Evolutionary conservation across 2,329 filamentous ascomycete species (phyloP).

Genomic region (Curvularia spicifera): DNA sequence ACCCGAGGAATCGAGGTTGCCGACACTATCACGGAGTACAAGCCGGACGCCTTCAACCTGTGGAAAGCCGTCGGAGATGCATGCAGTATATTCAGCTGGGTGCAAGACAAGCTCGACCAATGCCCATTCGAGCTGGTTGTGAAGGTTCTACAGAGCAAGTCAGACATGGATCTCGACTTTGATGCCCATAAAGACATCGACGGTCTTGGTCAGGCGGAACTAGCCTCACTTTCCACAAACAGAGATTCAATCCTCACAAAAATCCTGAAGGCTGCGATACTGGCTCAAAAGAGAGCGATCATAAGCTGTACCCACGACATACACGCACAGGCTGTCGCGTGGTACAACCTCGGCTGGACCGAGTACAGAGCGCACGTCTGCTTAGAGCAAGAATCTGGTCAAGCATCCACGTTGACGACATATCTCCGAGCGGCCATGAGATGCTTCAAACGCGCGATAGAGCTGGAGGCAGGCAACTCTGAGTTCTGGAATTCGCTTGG

Average conservation of each 20-base stretch:
- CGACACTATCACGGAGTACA: conserved; percentile 63
- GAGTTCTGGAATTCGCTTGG: conserved; percentile 98
- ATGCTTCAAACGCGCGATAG: conserved; percentile 95
- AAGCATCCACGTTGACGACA: conserved; percentile 59
- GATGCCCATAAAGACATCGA: conserved; percentile 73
- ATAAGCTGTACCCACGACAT: conserved; percentile 73
- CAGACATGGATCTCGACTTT: conserved; percentile 59
- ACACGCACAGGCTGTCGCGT: conserved; percentile 92
- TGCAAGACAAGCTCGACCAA: conserved; percentile 69
- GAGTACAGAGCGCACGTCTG: conserved; percentile 82
- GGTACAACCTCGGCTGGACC: conserved; percentile 96
- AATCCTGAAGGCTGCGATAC: conserved; percentile 73
- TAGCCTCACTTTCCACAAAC: conserved; percentile 32
- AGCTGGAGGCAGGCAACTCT: conserved; percentile 89
- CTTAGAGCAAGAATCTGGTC: conserved; percentile 54
- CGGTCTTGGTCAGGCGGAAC: conserved; percentile 58
- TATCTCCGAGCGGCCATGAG: conserved; percentile 82
- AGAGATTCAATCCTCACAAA: conserved; percentile 53
- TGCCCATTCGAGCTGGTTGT: conserved; percentile 68
- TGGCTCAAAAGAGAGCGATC: conserved; percentile 88
- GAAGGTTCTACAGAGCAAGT: conserved; percentile 61
- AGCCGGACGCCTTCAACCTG: conserved; percentile 82
- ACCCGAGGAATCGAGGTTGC: conserved; percentile 73
- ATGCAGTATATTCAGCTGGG: conserved; percentile 80
- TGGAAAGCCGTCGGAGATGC: conserved; percentile 95